These are phyloP conservation scores for Zygotorulaspora chibaensis DNA, from an alignment of 805 yeast genomes.

Conservation along the genomic window DNA sequence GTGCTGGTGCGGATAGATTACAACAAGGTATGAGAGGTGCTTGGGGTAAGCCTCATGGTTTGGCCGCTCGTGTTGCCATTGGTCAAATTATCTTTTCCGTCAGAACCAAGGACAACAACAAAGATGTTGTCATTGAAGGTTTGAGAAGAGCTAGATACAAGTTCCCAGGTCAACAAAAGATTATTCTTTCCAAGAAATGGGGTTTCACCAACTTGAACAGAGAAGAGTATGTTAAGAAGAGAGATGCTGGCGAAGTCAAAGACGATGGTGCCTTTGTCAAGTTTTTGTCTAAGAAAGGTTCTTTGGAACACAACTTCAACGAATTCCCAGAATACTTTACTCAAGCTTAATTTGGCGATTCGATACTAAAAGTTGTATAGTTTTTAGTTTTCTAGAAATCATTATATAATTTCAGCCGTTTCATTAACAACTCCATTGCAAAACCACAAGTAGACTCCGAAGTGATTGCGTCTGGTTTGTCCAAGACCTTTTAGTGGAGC, in stretches of 20 bases:
- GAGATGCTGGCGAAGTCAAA: slow-evolving; percentile 96
- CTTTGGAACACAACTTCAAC: slow-evolving; percentile 83
- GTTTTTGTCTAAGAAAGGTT: slow-evolving; percentile 96
- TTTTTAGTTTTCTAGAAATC: not conserved
- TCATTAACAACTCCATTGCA: no score
- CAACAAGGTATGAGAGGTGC: slow-evolving; percentile 99
- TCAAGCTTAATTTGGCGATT: slow-evolving; percentile 36
- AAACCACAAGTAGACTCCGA: no score
- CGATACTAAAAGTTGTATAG: not conserved
- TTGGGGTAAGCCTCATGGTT: slow-evolving; percentile 99
- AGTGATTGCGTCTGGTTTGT: no score
- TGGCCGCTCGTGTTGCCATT: slow-evolving; percentile 98
- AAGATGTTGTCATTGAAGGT: slow-evolving; percentile 96
- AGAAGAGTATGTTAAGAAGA: slow-evolving; percentile 89
- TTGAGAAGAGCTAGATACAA: slow-evolving; percentile 99
- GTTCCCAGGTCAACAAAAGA: slow-evolving; percentile 99
- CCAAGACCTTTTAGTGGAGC: no score
- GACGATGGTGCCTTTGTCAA: slow-evolving; percentile 99
- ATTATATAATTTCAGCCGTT: no score
- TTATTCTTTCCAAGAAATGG: slow-evolving; percentile 99
- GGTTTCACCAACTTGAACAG: slow-evolving; percentile 99
- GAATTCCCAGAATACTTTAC: slow-evolving; percentile 85
- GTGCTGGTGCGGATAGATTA: slow-evolving; percentile 99
- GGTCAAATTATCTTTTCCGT: slow-evolving; percentile 98
- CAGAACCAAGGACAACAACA: slow-evolving; percentile 98